Conservation (phyloP, 2,329 filamentous ascomycete genomes). For the Ophiostoma tasmaniense region DNA sequence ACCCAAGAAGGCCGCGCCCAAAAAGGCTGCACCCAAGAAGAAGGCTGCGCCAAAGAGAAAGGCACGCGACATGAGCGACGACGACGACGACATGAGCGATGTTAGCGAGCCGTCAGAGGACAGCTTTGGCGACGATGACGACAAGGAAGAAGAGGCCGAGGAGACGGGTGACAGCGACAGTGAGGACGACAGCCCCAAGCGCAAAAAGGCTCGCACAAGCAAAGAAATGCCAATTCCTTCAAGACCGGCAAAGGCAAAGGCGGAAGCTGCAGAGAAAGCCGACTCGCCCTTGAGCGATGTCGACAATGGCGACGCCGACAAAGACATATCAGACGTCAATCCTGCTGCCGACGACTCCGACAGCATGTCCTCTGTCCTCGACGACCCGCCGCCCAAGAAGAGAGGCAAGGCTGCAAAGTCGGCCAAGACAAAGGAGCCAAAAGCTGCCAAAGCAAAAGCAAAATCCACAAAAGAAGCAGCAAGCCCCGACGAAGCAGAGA, state of each 20-base stretch:
- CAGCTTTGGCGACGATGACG: neutral
- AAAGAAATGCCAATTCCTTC: slow-evolving; percentile 12
- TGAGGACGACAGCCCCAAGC: slow-evolving; percentile 44
- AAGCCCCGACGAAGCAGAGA: slow-evolving; percentile 60
- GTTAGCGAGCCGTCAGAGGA: neutral
- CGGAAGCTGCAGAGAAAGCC: neutral
- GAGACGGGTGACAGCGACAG: slow-evolving; percentile 41
- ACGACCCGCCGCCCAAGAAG: slow-evolving; percentile 46
- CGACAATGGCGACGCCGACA: neutral
- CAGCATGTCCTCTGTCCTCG: slow-evolving; percentile 65
- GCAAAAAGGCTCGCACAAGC: slow-evolving; percentile 23
- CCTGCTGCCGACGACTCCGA: slow-evolving; percentile 29
- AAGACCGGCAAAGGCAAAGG: neutral
- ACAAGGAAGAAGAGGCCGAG: neutral
- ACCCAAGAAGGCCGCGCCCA: neutral
- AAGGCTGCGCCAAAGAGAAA: slow-evolving; percentile 1
- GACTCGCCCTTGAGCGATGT: neutral
- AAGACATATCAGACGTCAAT: slow-evolving; percentile 5
- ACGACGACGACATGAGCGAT: neutral
- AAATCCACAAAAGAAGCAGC: slow-evolving; percentile 26
- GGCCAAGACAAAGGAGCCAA: slow-evolving; percentile 23
- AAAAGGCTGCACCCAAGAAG: neutral
- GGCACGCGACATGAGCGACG: neutral
- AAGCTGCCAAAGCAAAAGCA: slow-evolving; percentile 33
- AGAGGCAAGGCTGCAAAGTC: slow-evolving; percentile 8